A percentile compares a stretch with the other conserved stretches of the same genome.
phyloP scores from a whole-genome alignment of 176 grass and related monocot species.

The Aegilops speltoides region DNA sequence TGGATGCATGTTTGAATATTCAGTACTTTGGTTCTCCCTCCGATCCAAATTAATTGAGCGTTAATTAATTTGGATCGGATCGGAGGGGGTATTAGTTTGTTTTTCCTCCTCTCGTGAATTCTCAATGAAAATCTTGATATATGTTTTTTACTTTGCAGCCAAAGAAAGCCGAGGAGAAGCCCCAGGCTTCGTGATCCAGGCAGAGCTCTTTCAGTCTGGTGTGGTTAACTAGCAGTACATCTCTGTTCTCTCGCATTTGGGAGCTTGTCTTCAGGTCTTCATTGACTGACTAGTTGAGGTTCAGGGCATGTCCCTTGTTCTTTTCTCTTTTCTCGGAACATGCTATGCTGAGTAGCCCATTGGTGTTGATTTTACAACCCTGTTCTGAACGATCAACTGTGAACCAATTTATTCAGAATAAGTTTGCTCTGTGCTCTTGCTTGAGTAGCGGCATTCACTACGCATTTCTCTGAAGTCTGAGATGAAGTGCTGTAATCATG shows the following conservation, averaged over 20 bases:
- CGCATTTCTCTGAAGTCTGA: too few relatives aligned
- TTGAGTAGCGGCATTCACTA: neutral
- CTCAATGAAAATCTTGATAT: neutral
- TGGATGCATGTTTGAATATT: neutral
- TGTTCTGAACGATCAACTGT: neutral
- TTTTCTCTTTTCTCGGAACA: neutral
- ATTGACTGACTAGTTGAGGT: neutral
- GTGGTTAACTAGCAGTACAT: neutral
- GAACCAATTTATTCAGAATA: neutral
- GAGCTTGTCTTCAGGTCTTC: neutral
- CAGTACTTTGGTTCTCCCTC: neutral
- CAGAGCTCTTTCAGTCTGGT: neutral
- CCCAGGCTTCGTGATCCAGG: slow-evolving; percentile 41
- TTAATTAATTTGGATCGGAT: too few relatives aligned
- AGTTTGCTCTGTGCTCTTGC: neutral
- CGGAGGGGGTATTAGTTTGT: neutral
- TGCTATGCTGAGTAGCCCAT: neutral
- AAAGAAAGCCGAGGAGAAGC: slow-evolving; percentile 86
- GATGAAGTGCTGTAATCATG: too few relatives aligned
- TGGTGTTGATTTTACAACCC: neutral
- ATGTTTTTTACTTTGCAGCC: slow-evolving; percentile 47
- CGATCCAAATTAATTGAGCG: too few relatives aligned
- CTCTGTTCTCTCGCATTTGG: neutral
- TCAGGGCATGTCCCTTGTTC: neutral
- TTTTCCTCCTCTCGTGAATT: neutral